phyloP scores from a whole-genome alignment of 805 yeast genomes.

The Lipomyces sp. region DNA sequence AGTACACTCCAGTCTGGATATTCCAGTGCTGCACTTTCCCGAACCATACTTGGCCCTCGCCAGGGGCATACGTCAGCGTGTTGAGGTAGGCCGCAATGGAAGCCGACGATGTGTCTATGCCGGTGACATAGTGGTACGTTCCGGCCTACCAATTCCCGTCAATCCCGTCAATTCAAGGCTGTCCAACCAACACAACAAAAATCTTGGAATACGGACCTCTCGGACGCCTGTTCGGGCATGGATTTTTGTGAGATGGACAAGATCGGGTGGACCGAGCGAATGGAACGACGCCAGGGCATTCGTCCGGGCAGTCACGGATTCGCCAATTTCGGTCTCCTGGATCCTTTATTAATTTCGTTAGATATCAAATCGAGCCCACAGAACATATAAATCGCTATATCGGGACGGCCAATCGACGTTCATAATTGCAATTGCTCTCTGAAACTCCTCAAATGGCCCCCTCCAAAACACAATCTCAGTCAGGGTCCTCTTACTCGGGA shows the following conservation, averaged over 20 bases:
- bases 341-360: too few relatives aligned
- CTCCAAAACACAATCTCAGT: too few relatives aligned
- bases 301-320: constrained; percentile 52
- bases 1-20: constrained; percentile 43
- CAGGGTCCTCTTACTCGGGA: constrained; percentile 17
- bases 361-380: too few relatives aligned
- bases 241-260: constrained; percentile 49
- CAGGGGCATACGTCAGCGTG: constrained; percentile 44
- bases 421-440: not conserved
- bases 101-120: constrained; percentile 52
- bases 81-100: constrained; percentile 57
- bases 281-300: constrained; percentile 42
- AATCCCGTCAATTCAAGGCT: constrained; percentile 37
- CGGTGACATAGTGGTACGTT: constrained; percentile 53
- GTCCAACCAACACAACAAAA: constrained; percentile 51
- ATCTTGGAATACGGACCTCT: constrained; percentile 47
- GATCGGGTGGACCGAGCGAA: constrained; percentile 74
- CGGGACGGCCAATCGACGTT: constrained; percentile 4
- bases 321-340: constrained; percentile 50
- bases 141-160: constrained; percentile 36
- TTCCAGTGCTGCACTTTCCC: constrained; percentile 52
- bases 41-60: constrained; percentile 68
- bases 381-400: too few relatives aligned
- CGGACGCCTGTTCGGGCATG: constrained; percentile 45
- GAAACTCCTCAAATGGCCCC: not conserved